Evolutionary conservation across 371 early-diverging fungal species (phyloP).

Genomic region (Mucor mucedo): DNA sequence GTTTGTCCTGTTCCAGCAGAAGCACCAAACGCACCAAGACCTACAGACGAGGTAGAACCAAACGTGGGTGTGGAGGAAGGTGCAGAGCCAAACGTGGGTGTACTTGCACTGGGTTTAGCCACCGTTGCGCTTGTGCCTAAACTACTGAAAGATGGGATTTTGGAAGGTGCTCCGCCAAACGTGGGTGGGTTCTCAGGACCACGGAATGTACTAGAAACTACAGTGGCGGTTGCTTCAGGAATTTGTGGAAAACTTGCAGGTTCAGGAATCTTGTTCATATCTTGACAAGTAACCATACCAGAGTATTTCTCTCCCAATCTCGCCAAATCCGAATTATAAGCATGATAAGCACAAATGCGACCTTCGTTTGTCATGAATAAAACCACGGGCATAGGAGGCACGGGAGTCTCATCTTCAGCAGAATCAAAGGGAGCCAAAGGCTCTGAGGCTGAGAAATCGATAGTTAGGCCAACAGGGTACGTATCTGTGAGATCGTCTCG

Average conservation of each 20-base stretch:
- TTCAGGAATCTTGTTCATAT: slow-evolving; percentile 3
- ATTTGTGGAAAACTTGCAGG: slow-evolving; percentile 8
- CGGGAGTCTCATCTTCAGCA: slow-evolving; percentile 34
- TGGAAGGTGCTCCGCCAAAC: slow-evolving; percentile 9
- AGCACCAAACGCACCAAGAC: slow-evolving; percentile 22
- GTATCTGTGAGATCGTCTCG: slow-evolving; percentile 42
- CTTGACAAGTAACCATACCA: slow-evolving; percentile 12
- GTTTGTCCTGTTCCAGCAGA: background rate
- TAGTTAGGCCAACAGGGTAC: slow-evolving; percentile 44
- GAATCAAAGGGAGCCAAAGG: slow-evolving; percentile 42
- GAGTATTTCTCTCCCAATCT: background rate
- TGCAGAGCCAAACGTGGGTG: background rate
- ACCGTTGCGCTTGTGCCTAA: background rate
- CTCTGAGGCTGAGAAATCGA: slow-evolving; percentile 48
- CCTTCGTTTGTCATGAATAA: slow-evolving; percentile 50
- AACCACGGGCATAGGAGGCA: slow-evolving; percentile 45
- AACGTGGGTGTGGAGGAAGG: background rate
- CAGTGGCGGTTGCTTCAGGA: slow-evolving; percentile 4
- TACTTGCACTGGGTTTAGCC: background rate
- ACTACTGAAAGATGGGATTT: background rate
- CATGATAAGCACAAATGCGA: slow-evolving; percentile 44
- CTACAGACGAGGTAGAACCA: slow-evolving; percentile 15
- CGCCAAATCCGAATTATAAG: slow-evolving; percentile 41
- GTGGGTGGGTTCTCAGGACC: slow-evolving; percentile 1
- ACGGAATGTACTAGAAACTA: background rate